A percentile compares a stretch with the other conserved stretches of the same genome.
These are phyloP conservation scores for Coccinonectria pachysandricola DNA, from an alignment of 2,329 filamentous ascomycete genomes.

Conservation along the genomic window DNA sequence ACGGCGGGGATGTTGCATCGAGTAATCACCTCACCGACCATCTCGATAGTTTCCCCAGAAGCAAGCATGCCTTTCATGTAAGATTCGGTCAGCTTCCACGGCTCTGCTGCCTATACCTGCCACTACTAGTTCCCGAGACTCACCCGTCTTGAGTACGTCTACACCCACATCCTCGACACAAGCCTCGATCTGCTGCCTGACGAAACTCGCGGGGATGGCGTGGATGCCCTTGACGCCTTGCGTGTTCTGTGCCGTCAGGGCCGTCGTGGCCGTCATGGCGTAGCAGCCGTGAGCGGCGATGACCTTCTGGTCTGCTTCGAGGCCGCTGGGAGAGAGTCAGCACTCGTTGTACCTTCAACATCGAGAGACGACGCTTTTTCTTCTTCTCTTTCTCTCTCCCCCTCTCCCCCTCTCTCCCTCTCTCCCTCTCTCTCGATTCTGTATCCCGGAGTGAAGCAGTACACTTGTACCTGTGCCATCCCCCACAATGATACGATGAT, in stretches of 20 bases:
- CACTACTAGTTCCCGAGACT: too few relatives aligned
- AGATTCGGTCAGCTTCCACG: slow-evolving; percentile 1
- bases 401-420: too few relatives aligned
- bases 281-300: slow-evolving; percentile 88
- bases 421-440: too few relatives aligned
- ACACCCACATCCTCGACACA: slow-evolving; percentile 75
- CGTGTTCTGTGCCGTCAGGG: slow-evolving; percentile 94
- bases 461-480: too few relatives aligned
- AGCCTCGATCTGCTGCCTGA: slow-evolving; percentile 75
- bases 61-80: slow-evolving; percentile 30
- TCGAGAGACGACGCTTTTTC: too few relatives aligned
- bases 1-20: slow-evolving; percentile 23
- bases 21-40: slow-evolving; percentile 21
- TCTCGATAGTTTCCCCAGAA: slow-evolving; percentile 26
- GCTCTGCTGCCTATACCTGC: too few relatives aligned
- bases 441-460: too few relatives aligned
- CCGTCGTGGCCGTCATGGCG: slow-evolving; percentile 91
- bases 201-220: slow-evolving; percentile 65
- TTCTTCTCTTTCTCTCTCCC: too few relatives aligned
- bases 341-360: too few relatives aligned
- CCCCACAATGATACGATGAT: slow-evolving; percentile 2
- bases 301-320: slow-evolving; percentile 94
- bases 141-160: slow-evolving; percentile 88
- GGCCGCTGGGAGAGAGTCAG: slow-evolving; percentile 58
- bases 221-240: slow-evolving; percentile 74